phyloP scores from a whole-genome alignment of 2,329 filamentous ascomycete genomes.

The Fusarium devonianum region DNA sequence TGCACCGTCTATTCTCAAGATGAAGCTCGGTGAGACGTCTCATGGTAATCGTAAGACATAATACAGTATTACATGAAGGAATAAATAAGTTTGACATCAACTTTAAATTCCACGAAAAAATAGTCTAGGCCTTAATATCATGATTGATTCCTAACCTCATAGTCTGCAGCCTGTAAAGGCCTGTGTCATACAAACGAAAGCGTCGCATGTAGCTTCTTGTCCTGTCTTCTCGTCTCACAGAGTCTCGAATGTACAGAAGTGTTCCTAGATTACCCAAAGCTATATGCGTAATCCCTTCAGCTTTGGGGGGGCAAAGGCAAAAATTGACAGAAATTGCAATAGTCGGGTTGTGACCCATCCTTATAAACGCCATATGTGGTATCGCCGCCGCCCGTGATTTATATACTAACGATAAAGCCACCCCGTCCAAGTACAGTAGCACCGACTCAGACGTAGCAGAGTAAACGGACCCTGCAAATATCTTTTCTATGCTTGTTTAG shows the following conservation, averaged over 20 bases:
- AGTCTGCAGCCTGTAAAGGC: constrained; percentile 11
- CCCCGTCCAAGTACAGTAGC: no score
- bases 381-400: constrained; percentile 29
- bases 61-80: no score
- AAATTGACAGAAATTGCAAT: constrained; percentile 9
- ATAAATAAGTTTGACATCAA: no score
- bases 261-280: constrained; percentile 21
- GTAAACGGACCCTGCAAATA: no score
- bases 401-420: no score
- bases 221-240: constrained; percentile 13
- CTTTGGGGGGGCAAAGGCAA: constrained; percentile 14
- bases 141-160: constrained; percentile 20
- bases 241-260: constrained; percentile 10
- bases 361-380: constrained; percentile 32
- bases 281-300: constrained; percentile 19
- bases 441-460: no score
- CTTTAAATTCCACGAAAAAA: no score
- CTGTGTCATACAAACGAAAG: constrained; percentile 34
- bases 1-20: no score
- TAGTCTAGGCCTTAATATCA: constrained; percentile 18
- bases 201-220: constrained; percentile 22
- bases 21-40: no score
- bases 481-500: constrained; percentile 25
- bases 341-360: constrained; percentile 21
- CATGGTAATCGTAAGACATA: no score